Evolutionary conservation across 2,329 filamentous ascomycete species (phyloP).

Genomic region (Podosphaera aphanis): DNA sequence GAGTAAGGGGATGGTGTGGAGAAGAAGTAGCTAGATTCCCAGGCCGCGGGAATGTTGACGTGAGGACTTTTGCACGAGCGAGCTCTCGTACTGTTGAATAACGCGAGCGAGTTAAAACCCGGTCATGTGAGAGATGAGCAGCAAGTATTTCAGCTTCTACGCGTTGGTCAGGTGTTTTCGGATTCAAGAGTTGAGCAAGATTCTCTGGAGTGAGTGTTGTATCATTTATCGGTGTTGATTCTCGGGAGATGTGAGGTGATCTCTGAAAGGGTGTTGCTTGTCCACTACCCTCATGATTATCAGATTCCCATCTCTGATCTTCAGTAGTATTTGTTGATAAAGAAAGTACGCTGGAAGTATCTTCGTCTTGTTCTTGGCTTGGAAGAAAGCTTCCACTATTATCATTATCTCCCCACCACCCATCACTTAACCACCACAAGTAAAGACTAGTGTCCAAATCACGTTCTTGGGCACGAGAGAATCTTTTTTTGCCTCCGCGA

Average conservation of each 20-base stretch:
- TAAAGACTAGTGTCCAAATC: constrained; percentile 56
- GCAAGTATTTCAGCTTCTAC: constrained; percentile 64
- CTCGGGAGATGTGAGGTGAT: constrained; percentile 27
- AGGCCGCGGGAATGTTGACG: constrained; percentile 21
- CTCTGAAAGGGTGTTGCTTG: constrained; percentile 52
- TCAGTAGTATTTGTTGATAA: constrained; percentile 22
- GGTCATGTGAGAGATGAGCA: constrained; percentile 48
- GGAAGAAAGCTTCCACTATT: constrained; percentile 56
- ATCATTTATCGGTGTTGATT: constrained; percentile 35
- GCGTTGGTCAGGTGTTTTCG: constrained; percentile 50
- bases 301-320: constrained; percentile 24
- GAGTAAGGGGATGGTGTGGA: constrained; percentile 22
- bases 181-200: constrained; percentile 62
- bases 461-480: constrained; percentile 30
- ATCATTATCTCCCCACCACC: constrained; percentile 68
- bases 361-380: constrained; percentile 33
- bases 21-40: constrained; percentile 12
- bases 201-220: constrained; percentile 40
- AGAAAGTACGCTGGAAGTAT: constrained; percentile 64
- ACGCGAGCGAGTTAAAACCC: constrained; percentile 58
- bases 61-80: constrained; percentile 46
- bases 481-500: constrained; percentile 24
- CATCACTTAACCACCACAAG: constrained; percentile 60
- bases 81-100: constrained; percentile 45
- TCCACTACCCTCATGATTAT: constrained; percentile 18